Evolutionary conservation across 2,329 filamentous ascomycete genomes (phyloP).

Genomic region (Berkeleyomyces basicola): DNA sequence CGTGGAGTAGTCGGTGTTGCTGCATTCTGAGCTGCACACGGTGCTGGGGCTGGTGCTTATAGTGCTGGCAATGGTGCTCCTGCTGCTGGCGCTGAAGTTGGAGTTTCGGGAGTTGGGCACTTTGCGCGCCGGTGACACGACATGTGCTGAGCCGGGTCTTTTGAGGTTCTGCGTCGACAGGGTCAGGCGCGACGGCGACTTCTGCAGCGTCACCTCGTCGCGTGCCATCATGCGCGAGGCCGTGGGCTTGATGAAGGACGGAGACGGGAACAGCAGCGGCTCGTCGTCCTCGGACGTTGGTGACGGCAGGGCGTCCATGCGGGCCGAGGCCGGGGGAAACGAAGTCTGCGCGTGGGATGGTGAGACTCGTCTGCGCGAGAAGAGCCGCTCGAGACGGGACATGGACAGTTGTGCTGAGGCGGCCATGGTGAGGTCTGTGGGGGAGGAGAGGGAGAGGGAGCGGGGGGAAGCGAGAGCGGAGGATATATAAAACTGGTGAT

Average conservation of each 20-base stretch:
- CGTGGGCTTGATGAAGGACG: constrained; percentile 40
- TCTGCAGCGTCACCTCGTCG: constrained; percentile 25
- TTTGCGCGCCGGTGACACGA: constrained; percentile 11
- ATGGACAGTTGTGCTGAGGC: constrained; percentile 10
- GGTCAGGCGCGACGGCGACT: constrained; percentile 17
- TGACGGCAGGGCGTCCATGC: background rate
- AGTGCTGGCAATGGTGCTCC: constrained; percentile 7
- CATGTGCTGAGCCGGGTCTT: constrained; percentile 10
- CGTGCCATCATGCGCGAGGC: constrained; percentile 39
- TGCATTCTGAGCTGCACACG: constrained; percentile 8
- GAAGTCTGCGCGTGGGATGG: constrained; percentile 15
- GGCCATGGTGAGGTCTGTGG: constrained; percentile 2
- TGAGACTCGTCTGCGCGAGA: constrained; percentile 27
- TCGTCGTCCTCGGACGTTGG: constrained; percentile 15
- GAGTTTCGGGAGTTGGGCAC: constrained; percentile 8
- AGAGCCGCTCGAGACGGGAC: constrained; percentile 32
- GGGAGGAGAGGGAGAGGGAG: background rate
- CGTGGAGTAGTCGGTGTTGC: background rate
- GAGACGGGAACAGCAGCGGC: constrained; percentile 29
- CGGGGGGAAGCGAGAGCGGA: background rate
- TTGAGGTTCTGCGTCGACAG: constrained; percentile 4
- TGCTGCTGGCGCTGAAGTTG: constrained; percentile 8
- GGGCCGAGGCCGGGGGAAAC: background rate
- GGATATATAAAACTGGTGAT: too few relatives aligned
- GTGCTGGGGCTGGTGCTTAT: constrained; percentile 10